These are phyloP conservation scores for Odonthalia washingtoniensis DNA, from an alignment of 31 red algal species.

Conservation along the genomic window DNA sequence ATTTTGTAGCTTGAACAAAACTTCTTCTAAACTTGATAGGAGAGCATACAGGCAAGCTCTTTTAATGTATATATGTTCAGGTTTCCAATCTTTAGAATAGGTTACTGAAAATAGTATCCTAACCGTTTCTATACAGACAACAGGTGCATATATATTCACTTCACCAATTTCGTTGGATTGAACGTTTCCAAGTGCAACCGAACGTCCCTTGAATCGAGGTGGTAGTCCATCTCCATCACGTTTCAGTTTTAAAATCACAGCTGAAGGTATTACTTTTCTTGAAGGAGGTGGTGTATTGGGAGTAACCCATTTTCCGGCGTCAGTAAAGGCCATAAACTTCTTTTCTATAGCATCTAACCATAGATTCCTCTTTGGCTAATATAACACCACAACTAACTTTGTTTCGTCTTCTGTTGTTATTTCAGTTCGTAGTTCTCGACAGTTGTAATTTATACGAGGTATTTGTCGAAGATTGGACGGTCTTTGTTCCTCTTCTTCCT, in stretches of 20 bases:
- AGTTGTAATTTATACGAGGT: no score
- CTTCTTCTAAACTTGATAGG: background rate
- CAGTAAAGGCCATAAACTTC: conserved; percentile 12
- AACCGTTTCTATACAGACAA: conserved; percentile 24
- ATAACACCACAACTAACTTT: background rate
- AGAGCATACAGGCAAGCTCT: conserved; percentile 32
- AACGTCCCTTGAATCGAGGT: conserved; percentile 31
- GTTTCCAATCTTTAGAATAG: background rate
- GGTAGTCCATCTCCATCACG: conserved; percentile 20
- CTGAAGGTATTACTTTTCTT: background rate
- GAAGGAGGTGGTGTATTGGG: no score
- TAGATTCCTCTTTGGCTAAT: conserved; percentile 1
- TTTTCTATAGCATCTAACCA: conserved; percentile 35
- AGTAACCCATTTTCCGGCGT: background rate
- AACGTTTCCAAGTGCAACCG: conserved; percentile 34
- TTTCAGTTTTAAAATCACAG: conserved; percentile 22
- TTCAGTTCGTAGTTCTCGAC: background rate
- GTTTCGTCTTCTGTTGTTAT: conserved; percentile 37
- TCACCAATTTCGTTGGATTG: background rate
- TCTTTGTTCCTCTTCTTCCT: no score
- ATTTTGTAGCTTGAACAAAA: conserved; percentile 1
- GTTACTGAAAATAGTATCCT: background rate
- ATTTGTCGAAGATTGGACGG: no score
- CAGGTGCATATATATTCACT: conserved; percentile 32
- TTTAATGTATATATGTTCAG: conserved; percentile 31